These are phyloP conservation scores for Leccinellum luteum DNA, from an alignment of 768 basidiomycete species.

Conservation along the genomic window DNA sequence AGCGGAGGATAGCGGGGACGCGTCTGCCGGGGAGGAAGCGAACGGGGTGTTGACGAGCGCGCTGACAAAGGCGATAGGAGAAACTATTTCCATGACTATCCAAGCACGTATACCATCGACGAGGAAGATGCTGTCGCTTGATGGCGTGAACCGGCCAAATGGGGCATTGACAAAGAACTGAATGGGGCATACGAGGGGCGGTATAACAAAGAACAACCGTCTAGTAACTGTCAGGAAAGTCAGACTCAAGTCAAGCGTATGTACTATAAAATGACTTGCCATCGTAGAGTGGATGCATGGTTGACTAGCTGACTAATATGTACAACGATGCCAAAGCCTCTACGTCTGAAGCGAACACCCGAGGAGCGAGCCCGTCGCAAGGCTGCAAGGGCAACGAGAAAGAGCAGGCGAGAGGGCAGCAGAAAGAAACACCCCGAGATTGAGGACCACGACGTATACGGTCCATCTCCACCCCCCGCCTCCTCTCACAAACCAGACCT, in stretches of 20 bases:
- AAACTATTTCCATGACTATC: conserved; percentile 75
- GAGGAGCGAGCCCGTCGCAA: conserved; percentile 39
- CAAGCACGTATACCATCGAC: conserved; percentile 65
- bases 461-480: conserved; percentile 24
- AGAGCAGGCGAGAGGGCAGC: background rate
- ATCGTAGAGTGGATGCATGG: background rate
- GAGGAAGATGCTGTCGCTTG: conserved; percentile 42
- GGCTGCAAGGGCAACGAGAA: conserved; percentile 31
- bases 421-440: background rate
- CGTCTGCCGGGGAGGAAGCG: conserved; percentile 32
- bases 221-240: conserved; percentile 29
- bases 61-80: conserved; percentile 54
- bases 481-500: conserved; percentile 38
- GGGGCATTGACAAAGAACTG: conserved; percentile 66
- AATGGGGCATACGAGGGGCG: conserved; percentile 35
- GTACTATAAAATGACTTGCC: background rate
- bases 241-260: conserved; percentile 12
- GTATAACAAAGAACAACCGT: conserved; percentile 47
- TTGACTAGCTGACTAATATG: conserved; percentile 19
- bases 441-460: conserved; percentile 10
- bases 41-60: conserved; percentile 50
- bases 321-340: conserved; percentile 39
- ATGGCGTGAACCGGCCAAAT: conserved; percentile 72
- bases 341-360: conserved; percentile 62
- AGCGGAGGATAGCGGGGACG: conserved; percentile 34